Percentiles rank a stretch among this genome's conserved stretches.
Evolutionary conservation across 2,329 filamentous ascomycete species (phyloP).

Genomic region (Pseudocercospora crystallina): DNA sequence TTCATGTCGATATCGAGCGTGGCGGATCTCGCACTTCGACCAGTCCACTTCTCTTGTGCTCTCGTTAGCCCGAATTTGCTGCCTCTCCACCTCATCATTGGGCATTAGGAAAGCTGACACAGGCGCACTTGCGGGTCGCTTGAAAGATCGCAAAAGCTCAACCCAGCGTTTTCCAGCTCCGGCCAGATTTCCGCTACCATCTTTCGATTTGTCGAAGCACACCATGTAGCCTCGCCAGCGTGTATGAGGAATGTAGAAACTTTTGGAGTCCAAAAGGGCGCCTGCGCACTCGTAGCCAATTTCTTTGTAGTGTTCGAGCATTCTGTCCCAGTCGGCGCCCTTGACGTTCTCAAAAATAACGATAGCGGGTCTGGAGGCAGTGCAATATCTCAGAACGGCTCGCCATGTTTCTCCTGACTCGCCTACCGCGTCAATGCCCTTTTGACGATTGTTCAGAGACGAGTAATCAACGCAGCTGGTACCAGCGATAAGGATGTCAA

Average conservation of each 20-base stretch:
- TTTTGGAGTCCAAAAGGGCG: constrained; percentile 63
- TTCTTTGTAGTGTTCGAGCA: constrained; percentile 41
- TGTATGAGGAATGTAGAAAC: constrained; percentile 69
- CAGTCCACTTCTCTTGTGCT: constrained; percentile 46
- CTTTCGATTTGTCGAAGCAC: constrained; percentile 39
- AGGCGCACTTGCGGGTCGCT: constrained; percentile 61
- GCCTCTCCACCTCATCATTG: constrained; percentile 46
- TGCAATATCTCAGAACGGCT: constrained; percentile 59
- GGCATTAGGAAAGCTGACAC: constrained; percentile 62
- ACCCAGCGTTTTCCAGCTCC: constrained; percentile 42
- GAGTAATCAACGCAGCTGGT: constrained; percentile 79
- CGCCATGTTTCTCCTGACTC: constrained; percentile 67
- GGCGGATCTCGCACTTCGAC: constrained; percentile 59
- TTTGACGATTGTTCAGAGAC: constrained; percentile 58
- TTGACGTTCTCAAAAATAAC: constrained; percentile 72
- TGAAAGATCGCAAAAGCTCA: constrained; percentile 46
- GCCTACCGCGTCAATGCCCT: constrained; percentile 55
- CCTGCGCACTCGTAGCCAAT: constrained; percentile 58
- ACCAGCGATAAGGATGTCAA: constrained; percentile 69
- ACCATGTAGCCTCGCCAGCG: constrained; percentile 47
- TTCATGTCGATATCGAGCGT: constrained; percentile 55
- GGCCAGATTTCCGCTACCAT: not conserved
- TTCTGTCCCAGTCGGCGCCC: constrained; percentile 58
- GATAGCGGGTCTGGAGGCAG: constrained; percentile 58
- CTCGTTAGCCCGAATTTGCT: constrained; percentile 16